Evolutionary conservation across 345 rosid genomes (phyloP).

Genomic region (Streptanthus diversifolius): DNA sequence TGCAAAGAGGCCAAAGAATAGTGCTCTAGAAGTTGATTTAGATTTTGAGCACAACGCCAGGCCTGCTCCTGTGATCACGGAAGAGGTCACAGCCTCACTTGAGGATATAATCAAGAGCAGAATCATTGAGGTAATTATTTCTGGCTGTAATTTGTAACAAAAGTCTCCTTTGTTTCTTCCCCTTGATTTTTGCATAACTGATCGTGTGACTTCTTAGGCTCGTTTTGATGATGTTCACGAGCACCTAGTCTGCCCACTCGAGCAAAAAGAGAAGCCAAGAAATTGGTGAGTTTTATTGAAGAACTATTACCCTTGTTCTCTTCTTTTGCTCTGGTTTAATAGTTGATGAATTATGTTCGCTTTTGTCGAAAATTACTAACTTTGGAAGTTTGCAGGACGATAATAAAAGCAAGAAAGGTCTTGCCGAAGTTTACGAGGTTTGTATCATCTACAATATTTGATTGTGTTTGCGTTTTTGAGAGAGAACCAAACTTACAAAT

Average conservation of each 20-base stretch:
- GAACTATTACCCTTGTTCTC: neutral
- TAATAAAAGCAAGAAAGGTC: slow-evolving; percentile 89
- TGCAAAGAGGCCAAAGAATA: slow-evolving; percentile 79
- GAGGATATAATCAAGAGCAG: slow-evolving; percentile 84
- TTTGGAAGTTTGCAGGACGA: slow-evolving; percentile 66
- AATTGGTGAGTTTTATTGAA: slow-evolving; percentile 48
- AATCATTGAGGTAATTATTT: slow-evolving; percentile 55
- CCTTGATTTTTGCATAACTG: neutral
- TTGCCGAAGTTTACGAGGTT: slow-evolving; percentile 97
- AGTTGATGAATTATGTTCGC: neutral
- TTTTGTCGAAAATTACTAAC: too few relatives aligned
- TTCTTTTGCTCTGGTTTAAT: neutral
- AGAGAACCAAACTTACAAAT: neutral
- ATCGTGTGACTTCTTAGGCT: slow-evolving; percentile 40
- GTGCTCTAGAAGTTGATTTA: slow-evolving; percentile 93
- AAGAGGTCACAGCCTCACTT: slow-evolving; percentile 81
- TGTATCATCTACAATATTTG: slow-evolving; percentile 19
- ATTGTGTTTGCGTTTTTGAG: neutral
- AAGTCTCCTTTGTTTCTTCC: neutral
- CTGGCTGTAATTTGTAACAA: neutral
- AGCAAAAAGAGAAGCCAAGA: slow-evolving; percentile 65
- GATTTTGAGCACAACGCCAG: slow-evolving; percentile 94
- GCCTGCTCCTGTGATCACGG: slow-evolving; percentile 93
- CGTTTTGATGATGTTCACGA: slow-evolving; percentile 68
- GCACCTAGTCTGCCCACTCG: slow-evolving; percentile 50